Base-by-base conservation (phyloP, 169 alveolate species). In the Toxoplasma gondii region DNA sequence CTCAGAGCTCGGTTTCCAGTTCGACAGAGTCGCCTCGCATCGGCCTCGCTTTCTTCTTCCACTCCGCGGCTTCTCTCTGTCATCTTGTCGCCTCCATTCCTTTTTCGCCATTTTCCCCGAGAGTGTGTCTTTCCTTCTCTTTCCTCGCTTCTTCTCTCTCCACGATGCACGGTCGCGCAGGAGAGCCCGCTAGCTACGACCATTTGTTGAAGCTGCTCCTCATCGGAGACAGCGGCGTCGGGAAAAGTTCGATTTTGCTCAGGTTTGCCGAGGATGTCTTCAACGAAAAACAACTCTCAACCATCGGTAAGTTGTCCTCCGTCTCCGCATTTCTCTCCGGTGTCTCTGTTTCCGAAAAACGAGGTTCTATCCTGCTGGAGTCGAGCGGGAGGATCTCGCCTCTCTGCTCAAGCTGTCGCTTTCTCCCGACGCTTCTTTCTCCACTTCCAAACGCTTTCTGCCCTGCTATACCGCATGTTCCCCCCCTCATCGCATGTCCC, bases 211-310 rank as follows among this genome's bases (percentile, higher is more conserved):
- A 99, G 97, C 96, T 99, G 69, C 98, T 99, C 69, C 97, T 99
- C 27, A 97, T 99, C 69, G 99, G 99, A 36, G 99, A 99, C 95
- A 97, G 99, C 93, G 99, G 99, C 5, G 99, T 99, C 9, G 99
- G 99, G 36, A 99, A 99, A 88, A 97, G 99, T 7, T 98, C 99
- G 82, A 95, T 98, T 67, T 92, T 99, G 36, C 96, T 98, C 92
- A 94, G 99, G 38, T 99, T 98, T 93, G 97, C 99, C 87, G 98
- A 96, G 91, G 98, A 97, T 69, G 94, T 96, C 53, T 98, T 97
- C 93, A 97, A 98, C 10, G 98, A 97, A 88, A 96, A 97, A 93
- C 97, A 96, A 87, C 97, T 97, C 84, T 96, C 98, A 29, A 97
- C 98, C 38, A 98, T 98, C 81, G 98, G 98, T 67, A 97, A 96